These are phyloP conservation scores for Vachellia pachyceras DNA, from an alignment of 306 rosid genomes.

Conservation along the genomic window DNA sequence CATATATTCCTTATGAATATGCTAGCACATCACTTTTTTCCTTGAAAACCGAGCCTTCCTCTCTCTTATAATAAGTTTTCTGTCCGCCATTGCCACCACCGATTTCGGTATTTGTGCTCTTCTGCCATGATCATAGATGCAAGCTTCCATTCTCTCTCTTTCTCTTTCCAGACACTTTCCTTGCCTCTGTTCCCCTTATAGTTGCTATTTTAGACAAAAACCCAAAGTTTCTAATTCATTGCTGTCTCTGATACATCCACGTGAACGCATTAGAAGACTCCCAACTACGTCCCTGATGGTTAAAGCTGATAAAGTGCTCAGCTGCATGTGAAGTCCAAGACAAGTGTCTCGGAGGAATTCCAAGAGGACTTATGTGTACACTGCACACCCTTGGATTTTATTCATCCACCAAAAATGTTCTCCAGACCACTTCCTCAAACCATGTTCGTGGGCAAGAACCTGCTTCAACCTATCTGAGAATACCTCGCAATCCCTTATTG, in stretches of 20 bases:
- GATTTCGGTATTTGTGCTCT: neutral
- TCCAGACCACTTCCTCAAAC: neutral
- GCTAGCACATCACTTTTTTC: neutral
- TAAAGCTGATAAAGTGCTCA: slow-evolving; percentile 24
- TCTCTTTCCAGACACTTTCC: neutral
- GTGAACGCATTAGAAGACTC: slow-evolving; percentile 25
- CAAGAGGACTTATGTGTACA: neutral
- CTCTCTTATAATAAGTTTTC: neutral
- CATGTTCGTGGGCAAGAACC: neutral
- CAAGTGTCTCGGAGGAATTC: slow-evolving; percentile 35
- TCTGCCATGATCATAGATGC: neutral
- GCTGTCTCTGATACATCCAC: slow-evolving; percentile 23
- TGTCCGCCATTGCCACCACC: neutral
- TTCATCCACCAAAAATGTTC: slow-evolving; percentile 15
- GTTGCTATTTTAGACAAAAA: neutral
- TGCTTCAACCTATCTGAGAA: neutral
- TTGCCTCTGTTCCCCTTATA: neutral
- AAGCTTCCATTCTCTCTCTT: neutral
- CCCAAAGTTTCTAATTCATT: neutral
- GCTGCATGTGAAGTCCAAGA: slow-evolving; percentile 36
- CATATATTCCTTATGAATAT: neutral
- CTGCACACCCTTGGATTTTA: neutral
- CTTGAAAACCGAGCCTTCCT: neutral
- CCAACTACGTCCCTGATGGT: slow-evolving; percentile 6
- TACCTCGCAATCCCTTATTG: neutral